phyloP scores from a whole-genome alignment of 176 grass and related monocot genomes.

The Musa acuminata region DNA sequence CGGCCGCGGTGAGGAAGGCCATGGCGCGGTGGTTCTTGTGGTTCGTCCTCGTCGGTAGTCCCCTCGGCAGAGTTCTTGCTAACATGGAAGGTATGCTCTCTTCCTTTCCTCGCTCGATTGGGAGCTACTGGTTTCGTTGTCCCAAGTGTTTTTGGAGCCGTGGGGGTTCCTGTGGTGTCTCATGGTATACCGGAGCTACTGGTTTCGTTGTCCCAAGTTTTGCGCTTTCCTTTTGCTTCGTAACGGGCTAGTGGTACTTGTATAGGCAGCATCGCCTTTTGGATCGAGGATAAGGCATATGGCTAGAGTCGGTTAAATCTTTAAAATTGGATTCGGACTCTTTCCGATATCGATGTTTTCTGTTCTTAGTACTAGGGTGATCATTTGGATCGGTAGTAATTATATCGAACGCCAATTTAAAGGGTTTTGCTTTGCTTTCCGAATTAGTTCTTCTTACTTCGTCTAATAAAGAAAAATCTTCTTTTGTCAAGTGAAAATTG shows the following conservation, averaged over 20 bases:
- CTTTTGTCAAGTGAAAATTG: too few relatives aligned
- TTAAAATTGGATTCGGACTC: background rate
- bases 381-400: background rate
- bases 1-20: background rate
- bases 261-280: background rate
- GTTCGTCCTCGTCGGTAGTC: background rate
- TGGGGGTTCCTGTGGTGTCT: background rate
- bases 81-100: background rate
- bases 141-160: background rate
- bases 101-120: background rate
- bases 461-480: too few relatives aligned
- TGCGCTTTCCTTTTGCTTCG: background rate
- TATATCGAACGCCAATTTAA: background rate
- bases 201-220: background rate
- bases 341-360: background rate
- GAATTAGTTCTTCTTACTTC: too few relatives aligned
- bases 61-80: background rate
- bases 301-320: background rate
- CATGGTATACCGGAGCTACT: too few relatives aligned
- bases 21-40: constrained; percentile 3
- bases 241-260: background rate
- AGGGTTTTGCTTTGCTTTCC: background rate
- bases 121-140: background rate
- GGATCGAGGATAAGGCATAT: background rate
- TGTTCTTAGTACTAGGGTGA: background rate